A percentile compares a stretch with the other conserved stretches of the same genome.
Evolutionary conservation across 176 grass and related monocot genomes (phyloP).

Genomic region (Juncus inflexus): DNA sequence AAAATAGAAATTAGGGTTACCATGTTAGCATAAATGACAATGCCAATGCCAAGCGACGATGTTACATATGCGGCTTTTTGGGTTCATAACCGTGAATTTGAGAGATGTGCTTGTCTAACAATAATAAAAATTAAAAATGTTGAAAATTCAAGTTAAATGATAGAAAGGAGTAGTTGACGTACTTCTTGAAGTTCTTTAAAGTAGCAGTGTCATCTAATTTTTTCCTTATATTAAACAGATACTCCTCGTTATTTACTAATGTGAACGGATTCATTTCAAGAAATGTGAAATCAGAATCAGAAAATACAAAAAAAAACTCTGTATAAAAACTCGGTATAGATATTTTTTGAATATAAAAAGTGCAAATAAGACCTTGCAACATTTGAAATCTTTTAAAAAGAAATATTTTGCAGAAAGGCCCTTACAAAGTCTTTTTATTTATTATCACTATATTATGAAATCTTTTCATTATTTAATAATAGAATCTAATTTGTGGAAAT

Average conservation of each 20-base stretch:
- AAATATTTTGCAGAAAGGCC: no score
- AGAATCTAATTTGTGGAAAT: no score
- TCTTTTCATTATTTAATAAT: no score
- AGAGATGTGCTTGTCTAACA: constrained; percentile 88
- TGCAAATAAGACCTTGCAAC: no score
- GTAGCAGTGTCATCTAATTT: constrained; percentile 94
- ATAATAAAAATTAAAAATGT: constrained; percentile 14
- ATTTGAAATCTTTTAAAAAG: no score
- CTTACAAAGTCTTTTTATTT: no score
- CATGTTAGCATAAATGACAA: constrained; percentile 92
- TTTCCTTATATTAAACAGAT: constrained; percentile 93
- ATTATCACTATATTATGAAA: no score
- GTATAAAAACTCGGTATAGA: no score
- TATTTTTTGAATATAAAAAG: no score
- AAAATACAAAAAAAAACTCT: background rate
- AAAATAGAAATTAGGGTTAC: constrained; percentile 34
- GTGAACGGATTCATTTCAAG: constrained; percentile 98
- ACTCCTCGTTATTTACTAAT: constrained; percentile 74
- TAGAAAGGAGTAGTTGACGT: constrained; percentile 2
- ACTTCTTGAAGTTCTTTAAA: constrained; percentile 99
- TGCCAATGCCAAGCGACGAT: constrained; percentile 92
- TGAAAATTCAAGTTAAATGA: no score
- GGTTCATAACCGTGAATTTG: constrained; percentile 93
- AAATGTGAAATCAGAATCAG: constrained; percentile 95
- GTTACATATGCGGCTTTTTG: constrained; percentile 91